Conservation (phyloP, 2,329 filamentous ascomycete genomes). For the Aspergillus fumigatus region DNA sequence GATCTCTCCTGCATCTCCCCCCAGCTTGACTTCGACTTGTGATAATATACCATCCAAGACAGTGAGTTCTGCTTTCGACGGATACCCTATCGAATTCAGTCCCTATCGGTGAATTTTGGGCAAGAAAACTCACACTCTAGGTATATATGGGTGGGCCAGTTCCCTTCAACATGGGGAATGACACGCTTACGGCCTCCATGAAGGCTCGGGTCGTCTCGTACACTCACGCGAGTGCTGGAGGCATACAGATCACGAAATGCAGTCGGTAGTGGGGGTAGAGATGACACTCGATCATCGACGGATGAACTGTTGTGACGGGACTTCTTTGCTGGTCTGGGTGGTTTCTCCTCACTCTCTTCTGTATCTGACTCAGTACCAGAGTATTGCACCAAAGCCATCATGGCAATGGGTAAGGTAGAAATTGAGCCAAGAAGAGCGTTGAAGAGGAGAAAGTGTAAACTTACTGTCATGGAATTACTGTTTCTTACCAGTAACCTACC, state of each 20-base stretch:
- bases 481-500: background rate
- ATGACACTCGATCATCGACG: slow-evolving; percentile 18
- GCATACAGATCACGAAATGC: slow-evolving; percentile 89
- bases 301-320: slow-evolving; percentile 9
- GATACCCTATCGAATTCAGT: slow-evolving; percentile 34
- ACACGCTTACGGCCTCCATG: slow-evolving; percentile 81
- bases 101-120: background rate
- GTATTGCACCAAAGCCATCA: slow-evolving; percentile 64
- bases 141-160: slow-evolving; percentile 91
- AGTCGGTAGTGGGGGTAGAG: slow-evolving; percentile 69
- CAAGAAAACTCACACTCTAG: slow-evolving; percentile 70
- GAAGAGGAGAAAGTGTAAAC: background rate
- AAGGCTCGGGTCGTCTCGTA: slow-evolving; percentile 73
- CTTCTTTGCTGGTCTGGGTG: slow-evolving; percentile 22
- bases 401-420: background rate
- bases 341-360: slow-evolving; percentile 14
- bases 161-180: slow-evolving; percentile 78
- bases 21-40: slow-evolving; percentile 35
- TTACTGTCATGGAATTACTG: background rate
- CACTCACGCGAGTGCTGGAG: slow-evolving; percentile 70
- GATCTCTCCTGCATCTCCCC: slow-evolving; percentile 42
- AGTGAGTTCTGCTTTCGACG: slow-evolving; percentile 31
- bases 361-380: slow-evolving; percentile 43
- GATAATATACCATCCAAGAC: slow-evolving; percentile 28
- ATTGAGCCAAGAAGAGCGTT: background rate